Base-by-base conservation (phyloP, 73 alveolate genomes). In the Paramecium biaurelia region DNA sequence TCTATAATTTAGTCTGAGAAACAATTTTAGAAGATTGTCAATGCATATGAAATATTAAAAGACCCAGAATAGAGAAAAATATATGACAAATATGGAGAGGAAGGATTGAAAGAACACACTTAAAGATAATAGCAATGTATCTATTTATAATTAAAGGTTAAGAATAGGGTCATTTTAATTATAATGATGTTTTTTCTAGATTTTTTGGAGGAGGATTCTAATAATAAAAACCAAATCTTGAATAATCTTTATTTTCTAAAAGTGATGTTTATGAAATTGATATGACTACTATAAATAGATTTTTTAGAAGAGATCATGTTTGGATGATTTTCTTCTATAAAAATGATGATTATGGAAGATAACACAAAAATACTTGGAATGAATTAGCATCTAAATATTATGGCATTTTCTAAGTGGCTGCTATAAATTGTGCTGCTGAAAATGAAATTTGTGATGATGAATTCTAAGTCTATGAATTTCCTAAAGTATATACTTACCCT, bases 381-480 rank as follows among this genome's bases (percentile, higher is more conserved):
- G 95, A 92, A 43, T 90, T 98, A 9, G 98, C 99, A 45, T 96
- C 97, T 56, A 96, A 97, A 92, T 87, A 97, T 87, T 95, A 98
- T 92, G 99, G 99, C 9, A 97, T 98, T 42, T 87, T 98, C 53
- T 95, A 95, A 87, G 96, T 96, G 5, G 99, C 99, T 15, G 99
- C 99, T 70, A 96, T 98, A 14, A 98, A 98, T 92, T 98, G 99
- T 92, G 95, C 93, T 38, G 98, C 96, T 58, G 99, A 98, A 92
- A 99, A 96, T 89, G 99, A 96, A 85, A 92, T 98, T 24, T 98
- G 99, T 88, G 99, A 98, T 88, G 99, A 98, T 70, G 94, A 89
- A 93, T 96, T 96, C 85, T 93, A 95, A 23, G 98, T 98, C 23
- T 94, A 85, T 85, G 93, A 95, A 5, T 79, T 93, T 67, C 99